Percentiles rank a stretch among this genome's conserved stretches.
Evolutionary conservation across 2,329 filamentous ascomycete genomes (phyloP).

Genomic region (Aspergillus versicolor): DNA sequence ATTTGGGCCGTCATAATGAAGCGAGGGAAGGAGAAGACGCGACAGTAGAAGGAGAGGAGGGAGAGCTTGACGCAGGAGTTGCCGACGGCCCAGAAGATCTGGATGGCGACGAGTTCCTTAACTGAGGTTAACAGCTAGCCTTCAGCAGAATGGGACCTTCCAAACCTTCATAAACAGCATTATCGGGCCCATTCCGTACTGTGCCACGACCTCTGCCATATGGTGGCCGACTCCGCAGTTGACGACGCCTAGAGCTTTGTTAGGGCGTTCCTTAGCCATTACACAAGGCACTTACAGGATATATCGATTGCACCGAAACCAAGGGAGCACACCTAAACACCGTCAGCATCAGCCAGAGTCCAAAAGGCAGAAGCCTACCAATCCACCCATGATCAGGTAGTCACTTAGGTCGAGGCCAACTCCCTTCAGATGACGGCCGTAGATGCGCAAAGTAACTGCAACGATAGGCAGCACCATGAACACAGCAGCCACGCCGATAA

Average conservation of each 20-base stretch:
- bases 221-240: not conserved
- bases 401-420: not conserved
- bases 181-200: not conserved
- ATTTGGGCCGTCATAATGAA: not conserved
- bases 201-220: not conserved
- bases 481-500: not conserved
- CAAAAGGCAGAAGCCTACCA: not conserved
- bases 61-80: not conserved
- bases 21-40: not conserved
- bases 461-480: not conserved
- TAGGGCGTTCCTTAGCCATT: not conserved
- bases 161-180: not conserved
- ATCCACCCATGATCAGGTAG: not conserved
- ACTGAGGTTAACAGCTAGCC: too few relatives aligned
- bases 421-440: not conserved
- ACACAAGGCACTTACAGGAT: not conserved
- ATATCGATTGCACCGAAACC: not conserved
- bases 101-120: not conserved
- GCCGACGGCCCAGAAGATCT: not conserved
- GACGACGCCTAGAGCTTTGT: not conserved
- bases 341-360: not conserved
- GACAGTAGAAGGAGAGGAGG: conserved; percentile 1
- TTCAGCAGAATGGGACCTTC: too few relatives aligned
- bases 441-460: not conserved
- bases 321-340: not conserved